Percentiles rank a stretch among this genome's conserved stretches.
Conservation (phyloP, 1,284 basidiomycete species). For the Ganoderma meredithae region DNA sequence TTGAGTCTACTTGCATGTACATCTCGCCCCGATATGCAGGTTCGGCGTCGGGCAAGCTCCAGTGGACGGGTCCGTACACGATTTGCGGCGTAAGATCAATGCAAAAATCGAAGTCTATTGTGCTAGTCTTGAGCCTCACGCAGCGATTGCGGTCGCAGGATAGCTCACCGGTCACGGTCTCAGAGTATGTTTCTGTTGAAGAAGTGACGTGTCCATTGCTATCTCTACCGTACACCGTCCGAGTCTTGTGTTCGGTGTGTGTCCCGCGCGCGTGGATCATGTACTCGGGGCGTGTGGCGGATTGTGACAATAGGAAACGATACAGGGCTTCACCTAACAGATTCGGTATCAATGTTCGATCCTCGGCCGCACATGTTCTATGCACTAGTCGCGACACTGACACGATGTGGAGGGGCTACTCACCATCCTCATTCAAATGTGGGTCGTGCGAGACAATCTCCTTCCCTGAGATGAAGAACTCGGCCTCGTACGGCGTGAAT, state of each 20-base stretch:
- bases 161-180: slow-evolving; percentile 51
- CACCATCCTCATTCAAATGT: slow-evolving; percentile 77
- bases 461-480: slow-evolving; percentile 60
- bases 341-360: slow-evolving; percentile 39
- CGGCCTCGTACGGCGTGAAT: slow-evolving; percentile 69
- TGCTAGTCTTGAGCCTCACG: not conserved
- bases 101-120: slow-evolving; percentile 67
- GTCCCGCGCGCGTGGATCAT: slow-evolving; percentile 62
- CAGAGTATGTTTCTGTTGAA: slow-evolving; percentile 61
- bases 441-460: slow-evolving; percentile 73
- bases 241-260: slow-evolving; percentile 62
- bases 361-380: not conserved
- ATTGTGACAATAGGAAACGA: slow-evolving; percentile 71
- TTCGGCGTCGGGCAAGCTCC: slow-evolving; percentile 44
- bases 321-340: slow-evolving; percentile 72
- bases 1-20: slow-evolving; percentile 38
- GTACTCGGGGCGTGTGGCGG: slow-evolving; percentile 55
- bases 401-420: slow-evolving; percentile 23
- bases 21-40: slow-evolving; percentile 46
- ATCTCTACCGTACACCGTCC: slow-evolving; percentile 53
- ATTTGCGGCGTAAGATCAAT: slow-evolving; percentile 54
- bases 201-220: slow-evolving; percentile 44
- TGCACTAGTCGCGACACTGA: not conserved
- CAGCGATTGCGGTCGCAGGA: not conserved
- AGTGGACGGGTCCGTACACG: slow-evolving; percentile 40